Evolutionary conservation across 2,329 filamentous ascomycete species (phyloP).

Genomic region (Clarireedia monteithiana): DNA sequence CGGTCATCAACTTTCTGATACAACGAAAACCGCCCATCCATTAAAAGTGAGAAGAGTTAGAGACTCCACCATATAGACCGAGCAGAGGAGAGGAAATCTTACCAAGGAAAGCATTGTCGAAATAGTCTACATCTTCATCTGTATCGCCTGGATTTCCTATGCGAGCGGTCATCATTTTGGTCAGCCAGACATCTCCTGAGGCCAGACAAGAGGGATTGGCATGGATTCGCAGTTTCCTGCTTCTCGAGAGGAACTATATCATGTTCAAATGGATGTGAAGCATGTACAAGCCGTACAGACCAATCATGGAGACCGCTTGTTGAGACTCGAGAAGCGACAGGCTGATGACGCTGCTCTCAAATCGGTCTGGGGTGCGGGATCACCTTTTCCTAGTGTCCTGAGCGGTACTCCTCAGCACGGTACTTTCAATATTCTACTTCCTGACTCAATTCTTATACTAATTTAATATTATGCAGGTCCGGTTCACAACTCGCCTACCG

Average conservation of each 20-base stretch:
- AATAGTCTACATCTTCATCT: neutral
- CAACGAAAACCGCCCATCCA: neutral
- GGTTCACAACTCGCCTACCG: slow-evolving; percentile 67
- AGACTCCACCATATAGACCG: neutral
- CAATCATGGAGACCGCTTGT: slow-evolving; percentile 53
- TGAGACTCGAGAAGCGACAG: slow-evolving; percentile 57
- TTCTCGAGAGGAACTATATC: slow-evolving; percentile 57
- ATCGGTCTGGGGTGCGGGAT: slow-evolving; percentile 85
- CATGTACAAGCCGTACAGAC: slow-evolving; percentile 57
- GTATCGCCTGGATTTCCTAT: neutral
- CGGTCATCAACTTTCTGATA: neutral
- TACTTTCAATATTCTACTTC: slow-evolving; percentile 37
- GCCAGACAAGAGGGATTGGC: slow-evolving; percentile 29
- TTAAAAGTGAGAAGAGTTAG: neutral
- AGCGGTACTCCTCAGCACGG: slow-evolving; percentile 82
- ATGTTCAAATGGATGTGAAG: slow-evolving; percentile 63
- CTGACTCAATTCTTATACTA: slow-evolving; percentile 8
- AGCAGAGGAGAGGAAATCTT: neutral
- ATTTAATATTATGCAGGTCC: slow-evolving; percentile 51
- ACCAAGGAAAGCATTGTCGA: neutral
- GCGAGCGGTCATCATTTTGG: neutral
- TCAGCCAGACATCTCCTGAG: neutral
- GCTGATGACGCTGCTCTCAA: slow-evolving; percentile 63
- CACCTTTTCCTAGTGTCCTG: slow-evolving; percentile 81
- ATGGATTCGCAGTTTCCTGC: slow-evolving; percentile 58